Evolutionary conservation across 768 basidiomycete genomes (phyloP).

Genomic region (Dentipellis sp.): DNA sequence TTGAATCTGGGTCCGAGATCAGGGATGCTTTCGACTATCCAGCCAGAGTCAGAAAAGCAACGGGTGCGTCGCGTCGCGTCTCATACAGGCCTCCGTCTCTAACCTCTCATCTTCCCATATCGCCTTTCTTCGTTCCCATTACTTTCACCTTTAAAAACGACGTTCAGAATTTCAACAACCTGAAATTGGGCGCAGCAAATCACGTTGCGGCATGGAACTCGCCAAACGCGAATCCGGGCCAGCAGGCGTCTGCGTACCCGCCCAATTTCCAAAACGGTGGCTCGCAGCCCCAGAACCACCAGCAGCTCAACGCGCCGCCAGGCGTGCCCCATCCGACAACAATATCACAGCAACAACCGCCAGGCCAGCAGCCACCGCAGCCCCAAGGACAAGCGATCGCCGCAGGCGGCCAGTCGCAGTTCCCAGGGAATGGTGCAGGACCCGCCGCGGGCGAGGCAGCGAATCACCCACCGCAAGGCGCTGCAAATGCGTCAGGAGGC

Average conservation of each 20-base stretch:
- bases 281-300: slow-evolving; percentile 29
- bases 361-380: slow-evolving; percentile 24
- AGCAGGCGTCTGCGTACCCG: slow-evolving; percentile 17
- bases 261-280: slow-evolving; percentile 35
- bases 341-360: slow-evolving; percentile 28
- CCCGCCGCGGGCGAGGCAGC: slow-evolving; percentile 8
- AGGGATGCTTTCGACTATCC: slow-evolving; percentile 27
- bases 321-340: slow-evolving; percentile 33
- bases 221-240: slow-evolving; percentile 36
- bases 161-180: slow-evolving; percentile 21
- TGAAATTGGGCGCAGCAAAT: slow-evolving; percentile 55
- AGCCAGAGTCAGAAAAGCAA: slow-evolving; percentile 57
- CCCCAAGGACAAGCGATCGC: slow-evolving; percentile 22
- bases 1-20: slow-evolving; percentile 40
- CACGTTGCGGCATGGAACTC: slow-evolving; percentile 56
- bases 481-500: slow-evolving; percentile 5
- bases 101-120: background rate
- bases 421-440: slow-evolving; percentile 5
- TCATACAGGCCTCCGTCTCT: no score
- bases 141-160: background rate
- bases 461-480: slow-evolving; percentile 7
- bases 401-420: slow-evolving; percentile 1
- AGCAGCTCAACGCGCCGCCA: slow-evolving; percentile 46
- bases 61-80: slow-evolving; percentile 41
- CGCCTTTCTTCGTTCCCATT: slow-evolving; percentile 5